Evolutionary conservation across 2,329 filamentous ascomycete genomes (phyloP), one percentile per base, ranked within the genome.

Genomic region (Cordyceps cateniannulata): DNA sequence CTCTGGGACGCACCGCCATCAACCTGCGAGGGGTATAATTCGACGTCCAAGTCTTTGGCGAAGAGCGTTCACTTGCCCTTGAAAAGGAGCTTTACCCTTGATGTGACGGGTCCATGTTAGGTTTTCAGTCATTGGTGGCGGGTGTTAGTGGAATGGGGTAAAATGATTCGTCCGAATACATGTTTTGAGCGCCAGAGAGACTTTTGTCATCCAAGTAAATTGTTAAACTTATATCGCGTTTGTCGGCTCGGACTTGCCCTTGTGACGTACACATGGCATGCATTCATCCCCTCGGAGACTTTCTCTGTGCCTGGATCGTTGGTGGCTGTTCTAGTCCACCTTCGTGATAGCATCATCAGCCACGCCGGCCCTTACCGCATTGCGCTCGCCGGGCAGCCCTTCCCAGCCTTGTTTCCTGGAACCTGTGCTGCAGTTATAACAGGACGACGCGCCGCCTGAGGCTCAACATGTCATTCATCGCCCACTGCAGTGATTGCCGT

Each of bases 81-180:
- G 29, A 49, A 29, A 14, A 22, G 48, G 20, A 24, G 6, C 5
- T 57, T 56, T n/a, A 35, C 10, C 4, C 32, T 20, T 35, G 53
- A 56, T 32, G n/a, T 56, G 8, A n/a, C 25, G 18, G 24, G 25
- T 8, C 27, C 35, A n/a, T 56, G 53, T 20, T 52, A 62, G 65
- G n/a, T n/a, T n/a, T n/a, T n/a, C n/a, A n/a, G n/a, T n/a, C n/a
- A n/a, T n/a, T n/a, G n/a, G n/a, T n/a, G n/a, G n/a, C n/a, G n/a
- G n/a, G n/a, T n/a, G n/a, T n/a, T n/a, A n/a, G n/a, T n/a, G n/a
- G n/a, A n/a, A n/a, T n/a, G n/a, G n/a, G n/a, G n/a, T n/a, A n/a
- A n/a, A n/a, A n/a, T n/a, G n/a, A n/a, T n/a, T n/a, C n/a, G n/a
- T n/a, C n/a, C n/a, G n/a, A n/a, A n/a, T n/a, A n/a, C n/a, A n/a